A percentile compares a stretch with the other conserved stretches of the same genome.
Conservation (phyloP, 108 stramenopile genomes). For the Cyclotella cryptica region DNA sequence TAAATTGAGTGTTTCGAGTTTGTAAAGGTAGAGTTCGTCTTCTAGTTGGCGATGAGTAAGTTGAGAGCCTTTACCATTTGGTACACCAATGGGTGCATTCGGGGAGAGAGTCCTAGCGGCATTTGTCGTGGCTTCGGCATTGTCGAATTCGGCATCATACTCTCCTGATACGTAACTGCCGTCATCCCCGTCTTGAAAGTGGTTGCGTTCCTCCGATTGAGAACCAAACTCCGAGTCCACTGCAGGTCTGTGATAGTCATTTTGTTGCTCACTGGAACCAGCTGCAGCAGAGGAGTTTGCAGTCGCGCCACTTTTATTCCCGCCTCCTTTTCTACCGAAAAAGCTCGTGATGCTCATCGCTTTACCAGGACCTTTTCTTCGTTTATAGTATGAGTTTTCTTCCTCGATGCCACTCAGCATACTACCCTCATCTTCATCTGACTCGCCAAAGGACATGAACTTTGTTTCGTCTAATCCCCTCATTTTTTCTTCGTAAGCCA, state of each 20-base stretch:
- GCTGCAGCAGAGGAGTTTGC: neutral
- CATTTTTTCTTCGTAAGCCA: slow-evolving; percentile 12
- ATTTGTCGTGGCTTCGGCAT: neutral
- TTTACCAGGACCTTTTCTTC: neutral
- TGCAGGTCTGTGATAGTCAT: neutral
- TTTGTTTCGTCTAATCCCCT: neutral
- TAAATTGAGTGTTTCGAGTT: slow-evolving; percentile 50
- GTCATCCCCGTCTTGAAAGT: slow-evolving; percentile 16
- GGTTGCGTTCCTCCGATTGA: neutral
- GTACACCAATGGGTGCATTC: slow-evolving; percentile 41
- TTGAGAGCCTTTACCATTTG: slow-evolving; percentile 24
- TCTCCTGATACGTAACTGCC: slow-evolving; percentile 41
- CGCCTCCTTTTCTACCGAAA: neutral
- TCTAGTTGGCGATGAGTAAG: slow-evolving; percentile 42
- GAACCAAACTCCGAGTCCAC: neutral
- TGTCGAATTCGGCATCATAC: slow-evolving; percentile 38
- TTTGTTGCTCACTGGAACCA: neutral
- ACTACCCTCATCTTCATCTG: slow-evolving; percentile 7
- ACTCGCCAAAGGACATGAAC: slow-evolving; percentile 6
- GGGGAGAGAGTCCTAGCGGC: neutral
- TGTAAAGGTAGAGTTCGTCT: slow-evolving; percentile 52
- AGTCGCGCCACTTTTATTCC: neutral
- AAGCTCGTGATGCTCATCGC: neutral
- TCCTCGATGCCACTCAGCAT: slow-evolving; percentile 12
- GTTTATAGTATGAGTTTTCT: neutral